Percentiles rank a stretch among this genome's conserved stretches.
Conservation (phyloP, 495 filamentous ascomycete species). For the Emericellopsis terricola region DNA sequence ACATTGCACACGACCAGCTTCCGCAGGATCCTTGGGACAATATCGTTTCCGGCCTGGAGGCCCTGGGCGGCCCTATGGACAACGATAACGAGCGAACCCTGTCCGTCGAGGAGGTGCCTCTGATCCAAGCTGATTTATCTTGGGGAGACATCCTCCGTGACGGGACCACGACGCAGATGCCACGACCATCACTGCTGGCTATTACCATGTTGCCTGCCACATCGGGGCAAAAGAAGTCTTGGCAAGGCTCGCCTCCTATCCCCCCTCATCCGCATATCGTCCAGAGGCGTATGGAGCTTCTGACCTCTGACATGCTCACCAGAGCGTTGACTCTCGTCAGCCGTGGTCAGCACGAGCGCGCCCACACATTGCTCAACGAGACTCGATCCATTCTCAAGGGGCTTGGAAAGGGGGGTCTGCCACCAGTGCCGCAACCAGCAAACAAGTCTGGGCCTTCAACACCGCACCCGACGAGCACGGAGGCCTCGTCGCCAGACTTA, state of each 20-base stretch:
- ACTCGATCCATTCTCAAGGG: conserved; percentile 92
- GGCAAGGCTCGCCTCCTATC: conserved; percentile 65
- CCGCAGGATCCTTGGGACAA: conserved; percentile 96
- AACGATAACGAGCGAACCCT: conserved; percentile 67
- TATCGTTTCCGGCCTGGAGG: conserved; percentile 87
- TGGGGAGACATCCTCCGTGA: conserved; percentile 93
- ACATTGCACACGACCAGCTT: conserved; percentile 62
- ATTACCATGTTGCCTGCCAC: conserved; percentile 92
- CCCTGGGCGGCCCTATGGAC: conserved; percentile 79
- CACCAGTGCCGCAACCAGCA: conserved; percentile 43
- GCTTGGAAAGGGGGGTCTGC: conserved; percentile 84
- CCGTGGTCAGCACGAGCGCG: conserved; percentile 81
- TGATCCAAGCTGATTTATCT: conserved; percentile 87
- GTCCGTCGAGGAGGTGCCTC: conserved; percentile 85
- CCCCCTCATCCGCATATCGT: conserved; percentile 92
- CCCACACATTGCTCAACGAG: conserved; percentile 77
- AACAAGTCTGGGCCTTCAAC: conserved; percentile 29
- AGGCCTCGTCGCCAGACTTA: conserved; percentile 17
- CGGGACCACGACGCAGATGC: conserved; percentile 70
- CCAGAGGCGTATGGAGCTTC: conserved; percentile 90
- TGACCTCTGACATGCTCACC: conserved; percentile 97
- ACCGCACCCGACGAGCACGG: conserved; percentile 25
- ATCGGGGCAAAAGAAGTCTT: conserved; percentile 37
- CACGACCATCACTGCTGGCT: conserved; percentile 80
- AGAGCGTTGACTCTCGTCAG: conserved; percentile 82